Evolutionary conservation across 371 early-diverging fungal species (phyloP).

Genomic region (Entomophthora muscae): DNA sequence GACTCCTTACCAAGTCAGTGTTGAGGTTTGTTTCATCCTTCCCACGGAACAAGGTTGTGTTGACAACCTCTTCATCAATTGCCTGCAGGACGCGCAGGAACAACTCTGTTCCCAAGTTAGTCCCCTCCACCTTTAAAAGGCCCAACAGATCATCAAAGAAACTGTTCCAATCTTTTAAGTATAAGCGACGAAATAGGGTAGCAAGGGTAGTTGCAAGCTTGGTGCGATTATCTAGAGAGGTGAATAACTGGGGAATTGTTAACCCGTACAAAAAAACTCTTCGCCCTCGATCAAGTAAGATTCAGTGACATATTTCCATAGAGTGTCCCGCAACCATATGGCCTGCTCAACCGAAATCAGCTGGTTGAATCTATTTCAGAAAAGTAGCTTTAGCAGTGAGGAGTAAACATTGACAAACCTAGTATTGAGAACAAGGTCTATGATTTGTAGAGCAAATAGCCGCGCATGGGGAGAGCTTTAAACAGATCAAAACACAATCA

Average conservation of each 20-base stretch:
- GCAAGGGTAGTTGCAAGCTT: constrained; percentile 75
- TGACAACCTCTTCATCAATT: constrained; percentile 85
- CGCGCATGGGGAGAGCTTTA: constrained; percentile 58
- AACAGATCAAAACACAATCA: background rate
- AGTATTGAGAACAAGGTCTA: constrained; percentile 53
- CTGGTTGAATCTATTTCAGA: background rate
- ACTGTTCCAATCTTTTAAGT: constrained; percentile 66
- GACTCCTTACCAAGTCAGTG: constrained; percentile 30
- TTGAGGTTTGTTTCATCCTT: constrained; percentile 57
- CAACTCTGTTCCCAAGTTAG: constrained; percentile 49
- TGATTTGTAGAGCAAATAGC: constrained; percentile 66
- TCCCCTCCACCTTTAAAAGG: constrained; percentile 21
- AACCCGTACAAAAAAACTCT: constrained; percentile 8
- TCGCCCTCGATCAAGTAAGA: constrained; percentile 8
- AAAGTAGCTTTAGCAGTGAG: background rate
- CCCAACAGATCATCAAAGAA: constrained; percentile 74
- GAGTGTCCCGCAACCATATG: constrained; percentile 44
- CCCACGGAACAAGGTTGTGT: constrained; percentile 45
- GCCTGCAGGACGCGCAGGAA: constrained; percentile 59
- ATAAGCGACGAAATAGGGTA: constrained; percentile 60
- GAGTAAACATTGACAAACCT: constrained; percentile 19
- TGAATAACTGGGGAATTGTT: background rate
- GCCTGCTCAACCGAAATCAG: constrained; percentile 32
- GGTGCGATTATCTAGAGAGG: constrained; percentile 49
- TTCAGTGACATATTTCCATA: constrained; percentile 35